Evolutionary conservation across 2,329 filamentous ascomycete genomes (phyloP), one percentile per base, ranked within the genome.

Genomic region (Emmonsiellopsis sp.): DNA sequence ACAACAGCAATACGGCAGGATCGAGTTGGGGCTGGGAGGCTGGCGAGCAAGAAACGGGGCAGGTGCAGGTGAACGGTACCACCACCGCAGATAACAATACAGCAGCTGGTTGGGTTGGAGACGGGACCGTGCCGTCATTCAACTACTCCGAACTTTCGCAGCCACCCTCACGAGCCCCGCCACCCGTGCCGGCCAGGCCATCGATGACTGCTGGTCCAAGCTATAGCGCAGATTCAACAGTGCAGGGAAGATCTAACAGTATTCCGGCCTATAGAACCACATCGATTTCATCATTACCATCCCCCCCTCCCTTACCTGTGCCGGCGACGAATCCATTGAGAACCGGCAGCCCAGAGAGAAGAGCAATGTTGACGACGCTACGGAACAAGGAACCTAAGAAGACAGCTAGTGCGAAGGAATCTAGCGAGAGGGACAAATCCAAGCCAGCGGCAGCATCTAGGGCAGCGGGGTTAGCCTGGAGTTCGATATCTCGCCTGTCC

Each of bases 71-170:
- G 9, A 65, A 69, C 57, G 64, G 63, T 27, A 34, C 70, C 63
- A 52, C 62, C 60, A n/a, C 59, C 66, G 40, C 61, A 58, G 51
- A 61, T 32, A 31, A 39, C 59, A 27, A 27, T 47, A 36, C 60
- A 53, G 61, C 67, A 8, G 66, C 69, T 9, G 83, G 81, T 3
- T 91, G 82, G 76, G 86, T 95, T 62, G 90, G 88, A 42, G 79
- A 85, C 58, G 87, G 88, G 10, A 93, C 88, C 1, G 85, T 95
- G 57, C 88, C 88, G 46, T 86, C 87, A 6, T 81, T 91, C 48
- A 84, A 79, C 55, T 95, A 94, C 65, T 80, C 83, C 4, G 86
- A 94, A 60, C 75, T 95, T n/a, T 86, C 87, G n/a, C 82, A 84
- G 53, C 86, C 86, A 10, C 75, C 78, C 5, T 4, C 42, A 45